Evolutionary conservation across 768 basidiomycete species (phyloP), one percentile per base, ranked within the genome.

Genomic region (Auriscalpium orientale): DNA sequence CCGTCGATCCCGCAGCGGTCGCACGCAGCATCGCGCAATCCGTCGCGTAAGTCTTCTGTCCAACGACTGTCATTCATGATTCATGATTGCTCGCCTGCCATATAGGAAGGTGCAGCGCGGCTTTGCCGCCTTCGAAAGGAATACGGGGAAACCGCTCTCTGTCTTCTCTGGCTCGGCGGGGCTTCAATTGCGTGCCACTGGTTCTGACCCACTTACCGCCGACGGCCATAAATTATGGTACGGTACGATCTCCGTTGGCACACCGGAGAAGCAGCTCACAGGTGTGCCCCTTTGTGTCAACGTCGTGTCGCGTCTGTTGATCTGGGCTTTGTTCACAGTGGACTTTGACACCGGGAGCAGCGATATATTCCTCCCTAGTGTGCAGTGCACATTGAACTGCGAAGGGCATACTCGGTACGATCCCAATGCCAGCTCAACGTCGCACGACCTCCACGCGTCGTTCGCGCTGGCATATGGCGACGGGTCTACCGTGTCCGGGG

Each of bases 291-390:
- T 43, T 18, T 43, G 15, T 15, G 40, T 43, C 13, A 13, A 15
- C 18, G 3, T 8, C 40, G 13, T 15, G 63, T 57, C 60, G 61
- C 44, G 56, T 8, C 12, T 21, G 13, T 28, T 54, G 20, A 20
- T 33, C 37, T 8, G 16, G 36, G 34, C 22, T 28, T 21, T 47
- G 11, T 49, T 49, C 46, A 33, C 53, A 75, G 76, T 81, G 43
- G 76, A 79, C 62, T 77, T 80, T 55, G 79, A 80, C 61, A 80
- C 79, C 16, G 75, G 80, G 28, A 79, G 77, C 45, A 69, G 74
- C 47, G 81, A 83, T 65, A 65, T 79, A 8, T 71, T 82, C 62
- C 68, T 79, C 35, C 76, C 77, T 43, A 74, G 71, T 13, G 50
- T 64, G 0, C 58, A 59, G 10, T 78, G 77, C 61, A 58, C 56